These are phyloP conservation scores for Jasminum sambac DNA, from an alignment of 257 asterid species.

Conservation along the genomic window DNA sequence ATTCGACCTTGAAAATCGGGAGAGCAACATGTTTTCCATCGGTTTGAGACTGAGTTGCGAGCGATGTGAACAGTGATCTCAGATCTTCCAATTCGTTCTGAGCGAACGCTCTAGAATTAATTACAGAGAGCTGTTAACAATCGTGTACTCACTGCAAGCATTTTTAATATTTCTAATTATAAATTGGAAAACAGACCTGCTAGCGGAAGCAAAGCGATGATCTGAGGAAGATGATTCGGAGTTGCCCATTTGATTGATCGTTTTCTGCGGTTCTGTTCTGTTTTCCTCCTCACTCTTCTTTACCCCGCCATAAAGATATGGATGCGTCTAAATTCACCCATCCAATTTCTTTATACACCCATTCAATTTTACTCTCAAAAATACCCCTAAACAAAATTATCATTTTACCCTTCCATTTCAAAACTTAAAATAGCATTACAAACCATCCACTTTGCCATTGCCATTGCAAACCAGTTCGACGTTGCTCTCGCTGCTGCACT, in stretches of 20 bases:
- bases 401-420: too few species aligned
- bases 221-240: slow-evolving; percentile 56
- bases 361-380: too few species aligned
- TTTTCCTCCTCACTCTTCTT: not conserved
- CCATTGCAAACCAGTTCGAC: too few species aligned
- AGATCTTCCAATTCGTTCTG: slow-evolving; percentile 62
- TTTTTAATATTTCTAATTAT: not conserved
- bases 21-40: slow-evolving; percentile 51
- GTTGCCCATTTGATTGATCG: slow-evolving; percentile 61
- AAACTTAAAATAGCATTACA: too few species aligned
- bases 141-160: not conserved
- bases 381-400: too few species aligned
- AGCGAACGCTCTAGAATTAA: slow-evolving; percentile 63
- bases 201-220: slow-evolving; percentile 57
- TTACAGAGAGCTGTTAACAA: not conserved
- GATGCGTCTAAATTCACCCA: too few species aligned
- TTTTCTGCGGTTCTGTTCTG: slow-evolving; percentile 12
- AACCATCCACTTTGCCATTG: too few species aligned
- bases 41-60: slow-evolving; percentile 66
- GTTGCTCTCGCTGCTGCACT: too few species aligned
- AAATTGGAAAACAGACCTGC: slow-evolving; percentile 42
- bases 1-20: slow-evolving; percentile 68
- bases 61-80: slow-evolving; percentile 61
- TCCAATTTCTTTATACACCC: too few species aligned
- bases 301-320: not conserved